These are phyloP conservation scores for Warburgia ugandensis DNA, from an alignment of 164 flowering plant genomes.

Conservation along the genomic window DNA sequence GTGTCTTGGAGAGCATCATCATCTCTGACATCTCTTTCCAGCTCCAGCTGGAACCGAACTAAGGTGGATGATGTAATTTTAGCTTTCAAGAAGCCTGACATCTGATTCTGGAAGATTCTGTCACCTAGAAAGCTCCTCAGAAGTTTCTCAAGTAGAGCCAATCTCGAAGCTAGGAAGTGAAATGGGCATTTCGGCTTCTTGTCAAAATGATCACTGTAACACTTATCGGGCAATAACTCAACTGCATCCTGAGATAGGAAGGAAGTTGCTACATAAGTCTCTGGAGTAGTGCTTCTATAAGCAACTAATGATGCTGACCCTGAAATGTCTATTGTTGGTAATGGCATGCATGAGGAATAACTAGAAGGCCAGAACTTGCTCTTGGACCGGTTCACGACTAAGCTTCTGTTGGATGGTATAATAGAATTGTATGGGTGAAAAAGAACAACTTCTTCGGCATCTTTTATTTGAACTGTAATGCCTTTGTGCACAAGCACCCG, in stretches of 20 bases:
- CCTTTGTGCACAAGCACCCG: conserved; percentile 67
- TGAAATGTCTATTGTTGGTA: conserved; percentile 36
- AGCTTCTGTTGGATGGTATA: conserved; percentile 18
- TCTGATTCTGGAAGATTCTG: conserved; percentile 17
- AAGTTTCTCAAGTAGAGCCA: conserved; percentile 35
- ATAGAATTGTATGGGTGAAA: conserved; percentile 27
- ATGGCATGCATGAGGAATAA: conserved; percentile 31
- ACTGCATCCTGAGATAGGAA: conserved; percentile 28
- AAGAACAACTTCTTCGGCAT: conserved; percentile 44
- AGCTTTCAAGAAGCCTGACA: conserved; percentile 27
- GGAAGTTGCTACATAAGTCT: conserved; percentile 25
- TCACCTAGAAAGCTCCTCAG: conserved; percentile 28
- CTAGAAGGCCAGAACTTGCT: conserved; percentile 22
- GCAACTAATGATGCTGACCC: conserved; percentile 60
- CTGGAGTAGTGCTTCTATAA: conserved; percentile 32
- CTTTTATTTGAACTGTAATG: conserved; percentile 40
- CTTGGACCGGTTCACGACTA: conserved; percentile 7
- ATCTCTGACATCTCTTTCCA: conserved; percentile 37
- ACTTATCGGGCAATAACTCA: conserved; percentile 52
- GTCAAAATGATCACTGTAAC: conserved; percentile 28
- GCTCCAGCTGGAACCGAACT: conserved; percentile 46
- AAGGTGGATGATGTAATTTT: conserved; percentile 34
- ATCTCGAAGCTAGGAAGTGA: conserved; percentile 24
- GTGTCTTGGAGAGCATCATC: conserved; percentile 20
- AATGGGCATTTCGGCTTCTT: conserved; percentile 24